Conservation (phyloP, 345 rosid genomes). For the Microthlaspi erraticum region DNA sequence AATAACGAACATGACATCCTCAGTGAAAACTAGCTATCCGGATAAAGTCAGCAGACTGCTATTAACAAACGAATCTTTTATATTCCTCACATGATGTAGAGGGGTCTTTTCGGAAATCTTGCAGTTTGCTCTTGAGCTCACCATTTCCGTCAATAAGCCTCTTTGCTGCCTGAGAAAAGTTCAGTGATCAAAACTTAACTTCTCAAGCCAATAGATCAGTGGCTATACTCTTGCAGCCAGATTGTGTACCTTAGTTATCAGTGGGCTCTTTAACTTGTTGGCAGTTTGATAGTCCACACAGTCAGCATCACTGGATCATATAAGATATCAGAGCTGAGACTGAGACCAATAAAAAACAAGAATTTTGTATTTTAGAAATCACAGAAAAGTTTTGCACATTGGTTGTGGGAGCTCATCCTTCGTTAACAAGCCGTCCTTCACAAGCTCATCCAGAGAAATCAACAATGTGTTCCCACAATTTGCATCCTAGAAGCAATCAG, state of each 20-base stretch:
- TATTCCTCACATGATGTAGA: conserved; percentile 65
- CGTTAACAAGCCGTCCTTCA: conserved; percentile 72
- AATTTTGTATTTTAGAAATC: neutral
- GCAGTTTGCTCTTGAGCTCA: conserved; percentile 66
- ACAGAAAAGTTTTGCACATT: conserved; percentile 51
- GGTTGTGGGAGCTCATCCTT: conserved; percentile 77
- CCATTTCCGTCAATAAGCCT: conserved; percentile 68
- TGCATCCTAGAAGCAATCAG: conserved; percentile 67
- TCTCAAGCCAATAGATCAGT: neutral
- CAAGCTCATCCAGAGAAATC: conserved; percentile 94
- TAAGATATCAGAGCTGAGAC: conserved; percentile 8
- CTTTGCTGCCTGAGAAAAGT: conserved; percentile 73
- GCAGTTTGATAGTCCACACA: conserved; percentile 64
- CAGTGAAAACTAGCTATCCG: conserved; percentile 11
- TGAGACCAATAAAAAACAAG: neutral
- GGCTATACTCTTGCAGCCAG: neutral
- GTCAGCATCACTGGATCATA: conserved; percentile 58
- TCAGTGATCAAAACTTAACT: conserved; percentile 21
- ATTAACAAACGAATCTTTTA: neutral
- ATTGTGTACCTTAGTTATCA: conserved; percentile 69
- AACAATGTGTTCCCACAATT: conserved; percentile 90
- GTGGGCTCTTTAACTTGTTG: conserved; percentile 66
- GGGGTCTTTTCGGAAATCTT: conserved; percentile 64
- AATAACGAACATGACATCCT: conserved; percentile 13
- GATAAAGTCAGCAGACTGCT: neutral